A percentile compares a stretch with the other conserved stretches of the same genome.
Conservation (phyloP, 768 basidiomycete genomes). For the Tulasnella sp. region DNA sequence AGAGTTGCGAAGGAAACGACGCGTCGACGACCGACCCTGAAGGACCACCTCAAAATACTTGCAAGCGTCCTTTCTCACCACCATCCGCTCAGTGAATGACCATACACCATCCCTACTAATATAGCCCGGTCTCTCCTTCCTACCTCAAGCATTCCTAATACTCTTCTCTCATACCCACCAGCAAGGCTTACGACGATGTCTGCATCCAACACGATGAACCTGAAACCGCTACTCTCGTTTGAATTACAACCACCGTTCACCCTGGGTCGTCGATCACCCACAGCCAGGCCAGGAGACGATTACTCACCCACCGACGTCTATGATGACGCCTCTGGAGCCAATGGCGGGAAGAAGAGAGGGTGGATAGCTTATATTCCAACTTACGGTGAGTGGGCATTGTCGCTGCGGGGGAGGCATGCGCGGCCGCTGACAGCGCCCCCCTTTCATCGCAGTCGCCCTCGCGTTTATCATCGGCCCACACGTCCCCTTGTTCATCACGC, state of each 20-base stretch:
- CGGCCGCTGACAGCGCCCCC: not conserved
- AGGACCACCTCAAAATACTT: not conserved
- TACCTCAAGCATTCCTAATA: not conserved
- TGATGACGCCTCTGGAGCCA: not conserved
- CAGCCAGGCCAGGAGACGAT: not conserved
- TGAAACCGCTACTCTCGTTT: slow-evolving; percentile 19
- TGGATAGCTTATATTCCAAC: slow-evolving; percentile 25
- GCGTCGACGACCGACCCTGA: not conserved
- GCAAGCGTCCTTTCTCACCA: not conserved
- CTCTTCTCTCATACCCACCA: not conserved
- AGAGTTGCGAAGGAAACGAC: not conserved
- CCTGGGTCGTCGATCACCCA: not conserved
- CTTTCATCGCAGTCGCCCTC: not conserved
- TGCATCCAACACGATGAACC: not conserved
- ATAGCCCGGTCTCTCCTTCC: not conserved
- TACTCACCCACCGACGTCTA: not conserved
- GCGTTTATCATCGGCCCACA: slow-evolving; percentile 16
- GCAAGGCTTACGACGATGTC: not conserved
- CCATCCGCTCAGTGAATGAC: not conserved
- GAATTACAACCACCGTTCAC: slow-evolving; percentile 16
- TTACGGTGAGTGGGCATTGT: not conserved
- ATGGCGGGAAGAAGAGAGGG: not conserved
- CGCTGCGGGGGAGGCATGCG: not conserved
- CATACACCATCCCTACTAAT: not conserved
- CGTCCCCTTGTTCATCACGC: slow-evolving; percentile 12